phyloP scores from a whole-genome alignment of 2,329 filamentous ascomycete species.

The Furcasterigmium furcatum region DNA sequence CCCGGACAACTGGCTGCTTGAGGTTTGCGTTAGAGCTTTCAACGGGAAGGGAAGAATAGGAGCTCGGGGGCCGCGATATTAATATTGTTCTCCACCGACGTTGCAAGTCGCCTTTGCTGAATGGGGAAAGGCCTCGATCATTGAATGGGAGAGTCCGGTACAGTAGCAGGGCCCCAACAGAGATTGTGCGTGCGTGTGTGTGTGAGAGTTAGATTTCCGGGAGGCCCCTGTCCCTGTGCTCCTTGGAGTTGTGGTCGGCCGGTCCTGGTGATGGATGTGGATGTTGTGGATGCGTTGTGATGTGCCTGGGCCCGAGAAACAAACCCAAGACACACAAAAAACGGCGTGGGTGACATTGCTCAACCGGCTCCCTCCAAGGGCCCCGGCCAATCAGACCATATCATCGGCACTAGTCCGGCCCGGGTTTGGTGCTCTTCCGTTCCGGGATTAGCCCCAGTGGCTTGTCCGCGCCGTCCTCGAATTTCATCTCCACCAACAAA shows the following conservation, averaged over 20 bases:
- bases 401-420: neutral
- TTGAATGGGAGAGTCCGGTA: neutral
- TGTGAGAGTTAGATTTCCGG: too few species aligned
- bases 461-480: neutral
- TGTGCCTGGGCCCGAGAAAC: neutral
- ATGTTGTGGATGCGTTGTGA: neutral
- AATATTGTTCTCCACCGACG: slow-evolving; percentile 16
- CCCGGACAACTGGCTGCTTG: too few species aligned
- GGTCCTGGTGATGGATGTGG: neutral
- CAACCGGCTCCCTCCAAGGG: neutral
- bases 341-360: neutral
- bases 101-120: slow-evolving; percentile 6
- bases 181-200: too few species aligned
- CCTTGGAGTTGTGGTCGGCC: neutral
- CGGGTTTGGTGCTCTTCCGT: neutral
- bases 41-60: neutral
- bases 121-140: slow-evolving; percentile 1
- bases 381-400: slow-evolving; percentile 1
- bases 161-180: neutral
- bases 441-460: neutral
- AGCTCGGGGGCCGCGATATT: slow-evolving; percentile 4
- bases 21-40: too few species aligned
- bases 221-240: neutral
- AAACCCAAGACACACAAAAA: neutral
- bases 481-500: too few species aligned